Percentiles rank a stretch among this genome's conserved stretches.
These are phyloP conservation scores for Botrytis fragariae DNA, from an alignment of 2,329 filamentous ascomycete genomes.

Conservation along the genomic window DNA sequence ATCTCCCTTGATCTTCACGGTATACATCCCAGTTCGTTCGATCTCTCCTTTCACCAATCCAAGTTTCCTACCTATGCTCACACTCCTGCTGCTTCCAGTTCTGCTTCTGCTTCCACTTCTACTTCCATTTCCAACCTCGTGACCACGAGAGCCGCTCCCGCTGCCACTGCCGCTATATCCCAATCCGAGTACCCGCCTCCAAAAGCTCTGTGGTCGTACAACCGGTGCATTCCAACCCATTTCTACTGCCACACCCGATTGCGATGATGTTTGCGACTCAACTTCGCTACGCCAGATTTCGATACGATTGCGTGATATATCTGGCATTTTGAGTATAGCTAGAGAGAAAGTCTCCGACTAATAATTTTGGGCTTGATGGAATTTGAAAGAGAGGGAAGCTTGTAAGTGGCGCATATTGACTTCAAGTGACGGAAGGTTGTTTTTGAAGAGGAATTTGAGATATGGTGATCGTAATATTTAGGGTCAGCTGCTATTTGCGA, in stretches of 20 bases:
- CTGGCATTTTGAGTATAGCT: conserved; percentile 14
- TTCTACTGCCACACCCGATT: background rate
- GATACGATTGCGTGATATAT: conserved; percentile 9
- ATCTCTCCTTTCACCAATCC: conserved; percentile 12
- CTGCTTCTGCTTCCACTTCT: background rate
- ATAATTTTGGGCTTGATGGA: background rate
- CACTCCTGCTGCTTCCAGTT: background rate
- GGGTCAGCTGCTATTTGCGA: conserved; percentile 12
- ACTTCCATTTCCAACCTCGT: background rate
- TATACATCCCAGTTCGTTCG: conserved; percentile 19
- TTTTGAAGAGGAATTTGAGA: background rate
- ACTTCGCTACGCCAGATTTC: conserved; percentile 18
- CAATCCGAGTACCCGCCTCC: conserved; percentile 3
- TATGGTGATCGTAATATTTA: background rate
- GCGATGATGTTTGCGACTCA: conserved; percentile 14
- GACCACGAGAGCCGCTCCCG: background rate
- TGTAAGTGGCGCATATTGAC: background rate
- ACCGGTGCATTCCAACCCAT: background rate
- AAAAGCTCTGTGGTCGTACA: conserved; percentile 3
- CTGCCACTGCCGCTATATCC: background rate
- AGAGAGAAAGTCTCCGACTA: background rate
- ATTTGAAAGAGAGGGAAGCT: background rate
- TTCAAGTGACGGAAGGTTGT: background rate
- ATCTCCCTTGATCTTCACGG: conserved; percentile 1
- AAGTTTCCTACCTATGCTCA: background rate